Evolutionary conservation across 2,329 filamentous ascomycete genomes (phyloP), one percentile per base, ranked within the genome.

Genomic region (Cladosporium sp.): DNA sequence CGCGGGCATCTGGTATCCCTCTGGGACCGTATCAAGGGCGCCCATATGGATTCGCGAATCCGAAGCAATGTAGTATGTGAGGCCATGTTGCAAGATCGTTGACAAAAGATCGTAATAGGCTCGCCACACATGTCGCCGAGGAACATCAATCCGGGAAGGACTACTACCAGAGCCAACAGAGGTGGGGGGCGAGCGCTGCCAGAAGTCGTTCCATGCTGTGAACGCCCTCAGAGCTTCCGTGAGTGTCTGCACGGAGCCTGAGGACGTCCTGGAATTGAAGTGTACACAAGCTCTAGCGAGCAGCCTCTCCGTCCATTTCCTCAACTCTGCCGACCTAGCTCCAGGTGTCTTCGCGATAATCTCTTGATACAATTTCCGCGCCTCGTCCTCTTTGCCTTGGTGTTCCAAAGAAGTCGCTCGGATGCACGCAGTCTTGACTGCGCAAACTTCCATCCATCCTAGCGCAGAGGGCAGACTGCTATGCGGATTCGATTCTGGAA

Each of bases 51-150:
- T 46, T 7, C 43, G 42, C 14, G n/a, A 32, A 10, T 34, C 35
- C n/a, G 48, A 50, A 16, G 40, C 32, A 18, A 52, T 14, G 16
- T 59, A 60, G 46, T 83, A 87, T 0, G 83, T 74, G 18, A 87
- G 64, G 54, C 83, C 80, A 50, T 82, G 72, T 61, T 85, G 84
- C 6, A 96, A 70, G 34, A 95, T 81, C n/a, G 76, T 77, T 2
- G 90, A 95, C 14, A 96, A 73, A 1, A 86, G 82, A 42, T 82
- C 73, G 66, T 95, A 95, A 68, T 96, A 96, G 57, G 88, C 82
- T 61, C 81, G 84, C 91, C 91, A 96, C 42, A 95, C 83, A 38
- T 82, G 74, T 56, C 86, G 77, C 57, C 86, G 60, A 9, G 66
- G 63, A 37, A 66, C 50, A 48, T 68, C 66, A 18, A 67, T 74